Conservation (phyloP, 495 filamentous ascomycete genomes). For the Penicillium samsonianum region DNA sequence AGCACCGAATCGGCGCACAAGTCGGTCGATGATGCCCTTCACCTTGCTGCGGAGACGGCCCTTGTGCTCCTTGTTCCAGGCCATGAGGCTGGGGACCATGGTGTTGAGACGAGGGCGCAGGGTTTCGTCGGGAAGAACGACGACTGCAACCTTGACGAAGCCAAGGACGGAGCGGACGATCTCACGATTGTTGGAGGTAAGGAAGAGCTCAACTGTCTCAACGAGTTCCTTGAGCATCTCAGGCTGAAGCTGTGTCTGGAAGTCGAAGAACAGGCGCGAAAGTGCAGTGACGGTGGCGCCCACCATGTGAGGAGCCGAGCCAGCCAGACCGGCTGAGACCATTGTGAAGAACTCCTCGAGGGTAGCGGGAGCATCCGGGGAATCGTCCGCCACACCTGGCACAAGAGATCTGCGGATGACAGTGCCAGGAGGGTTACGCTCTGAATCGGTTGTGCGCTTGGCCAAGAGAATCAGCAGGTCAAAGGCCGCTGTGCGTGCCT, state of each 20-base stretch:
- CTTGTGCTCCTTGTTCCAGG: constrained; percentile 97
- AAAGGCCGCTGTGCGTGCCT: constrained; percentile 83
- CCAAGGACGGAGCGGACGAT: constrained; percentile 91
- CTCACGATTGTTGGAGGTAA: constrained; percentile 92
- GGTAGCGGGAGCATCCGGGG: constrained; percentile 71
- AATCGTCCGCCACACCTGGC: constrained; percentile 76
- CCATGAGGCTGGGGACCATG: constrained; percentile 85
- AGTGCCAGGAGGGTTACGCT: constrained; percentile 60
- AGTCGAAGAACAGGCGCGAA: constrained; percentile 88
- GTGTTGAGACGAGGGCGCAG: constrained; percentile 71
- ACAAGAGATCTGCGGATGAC: constrained; percentile 81
- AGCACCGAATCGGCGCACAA: constrained; percentile 86
- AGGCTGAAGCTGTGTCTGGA: constrained; percentile 59
- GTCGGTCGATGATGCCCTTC: constrained; percentile 93
- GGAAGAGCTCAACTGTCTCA: constrained; percentile 88
- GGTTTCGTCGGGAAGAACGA: constrained; percentile 73
- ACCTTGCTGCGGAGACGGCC: constrained; percentile 93
- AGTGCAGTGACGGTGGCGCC: constrained; percentile 91
- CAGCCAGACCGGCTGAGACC: constrained; percentile 93
- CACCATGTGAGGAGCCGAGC: constrained; percentile 90
- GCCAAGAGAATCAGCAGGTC: constrained; percentile 89
- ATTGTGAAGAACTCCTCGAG: constrained; percentile 98
- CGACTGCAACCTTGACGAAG: constrained; percentile 93
- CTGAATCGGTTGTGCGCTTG: constrained; percentile 65
- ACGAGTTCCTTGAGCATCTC: constrained; percentile 74